A percentile compares a stretch with the other conserved stretches of the same genome.
Evolutionary conservation across 1,284 basidiomycete genomes (phyloP).

Genomic region (Thecaphora frezii): DNA sequence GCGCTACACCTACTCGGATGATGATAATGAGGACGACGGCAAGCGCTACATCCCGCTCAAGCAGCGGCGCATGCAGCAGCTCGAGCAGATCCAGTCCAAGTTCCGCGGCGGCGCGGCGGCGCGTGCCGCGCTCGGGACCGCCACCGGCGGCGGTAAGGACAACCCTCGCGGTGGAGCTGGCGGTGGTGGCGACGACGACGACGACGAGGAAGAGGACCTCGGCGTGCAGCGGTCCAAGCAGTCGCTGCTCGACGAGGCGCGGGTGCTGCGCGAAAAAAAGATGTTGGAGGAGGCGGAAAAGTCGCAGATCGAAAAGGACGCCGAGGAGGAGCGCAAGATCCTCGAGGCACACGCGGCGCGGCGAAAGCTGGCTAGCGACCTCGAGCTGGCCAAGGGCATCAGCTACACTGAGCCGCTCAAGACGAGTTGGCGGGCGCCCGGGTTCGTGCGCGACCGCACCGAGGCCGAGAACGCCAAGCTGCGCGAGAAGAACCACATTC

Average conservation of each 20-base stretch:
- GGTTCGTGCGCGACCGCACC: constrained; percentile 73
- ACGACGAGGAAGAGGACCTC: constrained; percentile 65
- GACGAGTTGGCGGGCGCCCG: constrained; percentile 86
- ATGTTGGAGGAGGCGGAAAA: constrained; percentile 66
- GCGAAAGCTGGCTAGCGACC: constrained; percentile 84
- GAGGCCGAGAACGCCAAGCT: constrained; percentile 73
- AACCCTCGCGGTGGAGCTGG: background rate
- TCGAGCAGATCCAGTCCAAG: constrained; percentile 63
- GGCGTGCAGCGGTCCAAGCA: constrained; percentile 68
- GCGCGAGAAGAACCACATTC: constrained; percentile 86
- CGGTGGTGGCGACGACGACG: constrained; percentile 33
- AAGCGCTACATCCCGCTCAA: constrained; percentile 85
- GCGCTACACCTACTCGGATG: constrained; percentile 48
- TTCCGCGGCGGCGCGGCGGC: constrained; percentile 3
- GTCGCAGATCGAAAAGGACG: constrained; percentile 75
- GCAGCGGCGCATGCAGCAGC: constrained; percentile 77
- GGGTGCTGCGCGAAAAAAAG: constrained; percentile 74
- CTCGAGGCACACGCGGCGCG: constrained; percentile 86
- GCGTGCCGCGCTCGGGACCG: background rate
- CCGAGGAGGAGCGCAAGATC: constrained; percentile 86
- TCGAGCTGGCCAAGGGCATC: constrained; percentile 90
- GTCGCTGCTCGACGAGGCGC: constrained; percentile 50
- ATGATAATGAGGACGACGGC: constrained; percentile 63
- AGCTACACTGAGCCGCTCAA: constrained; percentile 82
- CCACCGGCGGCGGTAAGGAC: constrained; percentile 61